Evolutionary conservation across 2,329 filamentous ascomycete species (phyloP).

Genomic region (Diaporthe destruens): DNA sequence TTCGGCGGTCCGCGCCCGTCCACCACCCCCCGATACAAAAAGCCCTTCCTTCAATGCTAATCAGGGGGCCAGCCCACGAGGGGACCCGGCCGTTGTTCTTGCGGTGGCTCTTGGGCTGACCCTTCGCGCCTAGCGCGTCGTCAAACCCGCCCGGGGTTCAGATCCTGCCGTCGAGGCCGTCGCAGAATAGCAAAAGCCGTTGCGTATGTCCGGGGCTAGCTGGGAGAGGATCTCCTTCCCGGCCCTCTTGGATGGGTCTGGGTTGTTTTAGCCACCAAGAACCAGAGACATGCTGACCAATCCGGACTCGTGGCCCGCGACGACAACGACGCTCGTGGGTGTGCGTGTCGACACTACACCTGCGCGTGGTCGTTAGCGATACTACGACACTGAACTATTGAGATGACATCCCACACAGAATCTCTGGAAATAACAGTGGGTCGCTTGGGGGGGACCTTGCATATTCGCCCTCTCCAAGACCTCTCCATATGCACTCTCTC

Average conservation of each 20-base stretch:
- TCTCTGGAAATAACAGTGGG: not conserved
- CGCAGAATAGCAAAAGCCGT: slow-evolving; percentile 21
- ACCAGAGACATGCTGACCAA: not conserved
- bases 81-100: not conserved
- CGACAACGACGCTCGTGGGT: not conserved
- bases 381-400: slow-evolving; percentile 10
- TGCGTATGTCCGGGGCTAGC: slow-evolving; percentile 25
- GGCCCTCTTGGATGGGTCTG: not conserved
- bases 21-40: not conserved
- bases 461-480: not conserved
- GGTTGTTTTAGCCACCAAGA: not conserved
- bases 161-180: slow-evolving; percentile 25
- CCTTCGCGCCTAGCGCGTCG: not conserved
- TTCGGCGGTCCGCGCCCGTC: no score
- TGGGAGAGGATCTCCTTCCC: slow-evolving; percentile 11
- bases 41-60: not conserved
- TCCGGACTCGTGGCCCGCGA: not conserved
- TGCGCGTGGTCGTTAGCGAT: slow-evolving; percentile 8
- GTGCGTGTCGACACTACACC: slow-evolving; percentile 14
- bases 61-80: not conserved
- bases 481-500: not conserved
- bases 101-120: not conserved
- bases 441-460: not conserved
- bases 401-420: not conserved
- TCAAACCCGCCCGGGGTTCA: not conserved